Conservation (phyloP, 768 basidiomycete genomes). For the Sistotremastrum suecicum region DNA sequence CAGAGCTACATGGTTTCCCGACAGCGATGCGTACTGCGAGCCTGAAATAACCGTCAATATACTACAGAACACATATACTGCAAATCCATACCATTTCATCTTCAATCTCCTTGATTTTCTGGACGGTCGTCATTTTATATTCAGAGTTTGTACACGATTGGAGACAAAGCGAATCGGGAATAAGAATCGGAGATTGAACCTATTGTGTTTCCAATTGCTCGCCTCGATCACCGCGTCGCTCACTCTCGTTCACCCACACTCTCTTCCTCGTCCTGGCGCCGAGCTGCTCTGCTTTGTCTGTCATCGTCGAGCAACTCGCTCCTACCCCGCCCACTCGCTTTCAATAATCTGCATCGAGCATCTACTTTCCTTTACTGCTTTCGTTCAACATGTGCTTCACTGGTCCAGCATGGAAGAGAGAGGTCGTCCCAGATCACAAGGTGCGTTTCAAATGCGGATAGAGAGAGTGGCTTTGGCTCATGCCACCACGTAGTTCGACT, state of each 20-base stretch:
- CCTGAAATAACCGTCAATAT: constrained; percentile 29
- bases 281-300: not conserved
- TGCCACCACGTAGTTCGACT: constrained; percentile 64
- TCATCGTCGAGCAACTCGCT: not conserved
- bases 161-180: constrained; percentile 1
- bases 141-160: too few relatives aligned
- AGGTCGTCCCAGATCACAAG: constrained; percentile 96
- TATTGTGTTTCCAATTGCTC: constrained; percentile 1
- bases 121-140: constrained; percentile 71
- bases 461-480: not conserved
- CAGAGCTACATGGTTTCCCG: constrained; percentile 3
- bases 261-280: not conserved
- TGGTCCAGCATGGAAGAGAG: constrained; percentile 88
- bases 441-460: constrained; percentile 26
- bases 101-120: constrained; percentile 94
- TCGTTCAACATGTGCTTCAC: constrained; percentile 25
- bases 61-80: not conserved
- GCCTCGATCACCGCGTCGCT: not conserved
- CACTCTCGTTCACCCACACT: not conserved
- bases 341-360: constrained; percentile 4
- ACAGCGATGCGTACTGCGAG: constrained; percentile 50
- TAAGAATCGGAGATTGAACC: constrained; percentile 3
- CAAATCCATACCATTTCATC: constrained; percentile 76
- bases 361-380: not conserved
- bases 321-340: not conserved